A percentile compares a stretch with the other conserved stretches of the same genome.
These are phyloP conservation scores for Podila epigama DNA, from an alignment of 192 early-diverging fungal genomes.

Conservation along the genomic window DNA sequence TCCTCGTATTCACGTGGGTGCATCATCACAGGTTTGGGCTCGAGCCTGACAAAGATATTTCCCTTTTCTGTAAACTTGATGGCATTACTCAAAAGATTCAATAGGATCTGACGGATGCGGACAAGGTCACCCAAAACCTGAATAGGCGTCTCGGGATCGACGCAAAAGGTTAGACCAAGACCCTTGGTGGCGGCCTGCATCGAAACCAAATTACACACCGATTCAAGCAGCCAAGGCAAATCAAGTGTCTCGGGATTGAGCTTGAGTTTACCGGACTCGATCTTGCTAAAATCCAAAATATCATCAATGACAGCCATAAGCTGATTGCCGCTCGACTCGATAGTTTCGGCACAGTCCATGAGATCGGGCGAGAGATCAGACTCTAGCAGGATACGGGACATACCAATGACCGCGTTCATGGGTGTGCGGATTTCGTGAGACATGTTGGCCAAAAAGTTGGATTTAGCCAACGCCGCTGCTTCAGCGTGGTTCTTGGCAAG, in stretches of 20 bases:
- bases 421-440: slow-evolving; percentile 75
- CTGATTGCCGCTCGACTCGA: slow-evolving; percentile 50
- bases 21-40: slow-evolving; percentile 26
- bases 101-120: slow-evolving; percentile 60
- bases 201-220: slow-evolving; percentile 46
- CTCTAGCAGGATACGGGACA: slow-evolving; percentile 73
- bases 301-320: slow-evolving; percentile 72
- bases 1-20: slow-evolving; percentile 27
- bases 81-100: slow-evolving; percentile 63
- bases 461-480: slow-evolving; percentile 52
- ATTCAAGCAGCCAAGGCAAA: slow-evolving; percentile 53
- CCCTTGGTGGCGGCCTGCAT: slow-evolving; percentile 43
- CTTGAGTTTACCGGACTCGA: slow-evolving; percentile 80
- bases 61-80: slow-evolving; percentile 62
- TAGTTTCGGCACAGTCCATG: slow-evolving; percentile 63
- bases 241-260: slow-evolving; percentile 68
- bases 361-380: slow-evolving; percentile 73
- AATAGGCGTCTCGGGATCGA: slow-evolving; percentile 46
- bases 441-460: slow-evolving; percentile 80
- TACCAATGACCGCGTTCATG: slow-evolving; percentile 79
- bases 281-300: slow-evolving; percentile 81
- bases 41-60: slow-evolving; percentile 47
- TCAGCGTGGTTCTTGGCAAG: slow-evolving; percentile 58
- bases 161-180: slow-evolving; percentile 32
- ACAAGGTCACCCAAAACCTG: slow-evolving; percentile 58